Percentiles rank a stretch among this genome's conserved stretches.
These are phyloP conservation scores for Septoria petroselini DNA, from an alignment of 2,329 filamentous ascomycete genomes.

Conservation along the genomic window DNA sequence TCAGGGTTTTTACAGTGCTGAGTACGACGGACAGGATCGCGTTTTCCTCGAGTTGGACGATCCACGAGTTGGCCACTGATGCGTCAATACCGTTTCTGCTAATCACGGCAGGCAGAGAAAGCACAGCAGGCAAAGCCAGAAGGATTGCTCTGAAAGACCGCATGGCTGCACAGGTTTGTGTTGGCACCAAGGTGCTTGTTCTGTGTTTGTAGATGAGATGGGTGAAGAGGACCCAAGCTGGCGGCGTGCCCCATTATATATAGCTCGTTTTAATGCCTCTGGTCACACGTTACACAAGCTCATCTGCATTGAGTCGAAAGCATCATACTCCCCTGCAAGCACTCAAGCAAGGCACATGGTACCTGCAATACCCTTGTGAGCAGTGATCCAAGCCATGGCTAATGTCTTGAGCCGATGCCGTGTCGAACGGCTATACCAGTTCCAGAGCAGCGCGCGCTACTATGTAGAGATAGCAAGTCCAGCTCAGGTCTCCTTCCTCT, in stretches of 20 bases:
- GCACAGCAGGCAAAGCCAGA: constrained; percentile 20
- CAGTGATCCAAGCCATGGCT: background rate
- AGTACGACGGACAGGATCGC: constrained; percentile 14
- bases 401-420: background rate
- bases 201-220: background rate
- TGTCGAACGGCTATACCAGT: background rate
- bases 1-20: constrained; percentile 9
- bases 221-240: too few species aligned
- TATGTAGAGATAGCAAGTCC: background rate
- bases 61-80: constrained; percentile 22
- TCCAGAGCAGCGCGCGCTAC: background rate
- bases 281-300: background rate
- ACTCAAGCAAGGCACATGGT: background rate
- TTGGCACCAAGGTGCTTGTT: background rate
- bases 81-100: constrained; percentile 15
- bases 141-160: constrained; percentile 18
- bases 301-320: background rate
- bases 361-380: background rate
- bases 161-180: constrained; percentile 5
- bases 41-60: constrained; percentile 20
- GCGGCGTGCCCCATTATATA: too few species aligned
- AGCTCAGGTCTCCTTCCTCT: background rate
- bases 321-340: background rate
- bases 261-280: too few species aligned
- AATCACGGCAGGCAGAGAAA: constrained; percentile 16